Base-by-base conservation (phyloP, 371 early-diverging fungal genomes). In the Mucor plumbeus region DNA sequence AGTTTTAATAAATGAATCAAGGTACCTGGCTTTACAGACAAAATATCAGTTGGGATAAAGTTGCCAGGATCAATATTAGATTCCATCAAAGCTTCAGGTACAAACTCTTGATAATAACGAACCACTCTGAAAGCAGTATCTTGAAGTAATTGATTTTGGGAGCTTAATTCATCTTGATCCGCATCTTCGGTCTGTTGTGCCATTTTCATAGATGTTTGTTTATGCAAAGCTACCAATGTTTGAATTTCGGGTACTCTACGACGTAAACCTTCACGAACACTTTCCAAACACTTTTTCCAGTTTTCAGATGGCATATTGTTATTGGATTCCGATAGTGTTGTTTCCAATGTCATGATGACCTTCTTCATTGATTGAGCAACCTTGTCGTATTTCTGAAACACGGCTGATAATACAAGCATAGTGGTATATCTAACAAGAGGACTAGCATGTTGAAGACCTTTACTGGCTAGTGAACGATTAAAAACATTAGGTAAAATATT, bases 171-270 rank as follows among this genome's bases (percentile, higher is more conserved):
- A 10, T 48, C 67, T 17, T 60, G 69, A 59, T 73, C 67, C 36
- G 35, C 59, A 68, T 38, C 62, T 64, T 77, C 69, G 67, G 79
- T 66, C 68, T 77, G 69, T 4, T 36, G 31, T n/a, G 21, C 48
- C 17, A 41, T 67, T 7, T 62, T 67, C 17, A 17, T 57, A 9
- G 60, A 66, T 19, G 75, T 69, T 38, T 73, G 70, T 36, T 83
- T 80, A 36, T 87, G 82, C 40, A 92, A 72, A 1, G 77, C 78
- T 5, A 92, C 77, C 19, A 92, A 67, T 6, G 86, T 84, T 48
- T 90, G 89, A 19, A 93, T 78, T 67, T 94, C 95, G 5, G 95
- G 95, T 1, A 93, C 68, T 14, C 91, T 82, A 33, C 88, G 80
- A 56, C 90, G 80, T 39, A 93, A 74, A 19, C 91, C 91, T 57